Conservation (phyloP, 257 asterid species). For the Ophiorrhiza pumila region DNA sequence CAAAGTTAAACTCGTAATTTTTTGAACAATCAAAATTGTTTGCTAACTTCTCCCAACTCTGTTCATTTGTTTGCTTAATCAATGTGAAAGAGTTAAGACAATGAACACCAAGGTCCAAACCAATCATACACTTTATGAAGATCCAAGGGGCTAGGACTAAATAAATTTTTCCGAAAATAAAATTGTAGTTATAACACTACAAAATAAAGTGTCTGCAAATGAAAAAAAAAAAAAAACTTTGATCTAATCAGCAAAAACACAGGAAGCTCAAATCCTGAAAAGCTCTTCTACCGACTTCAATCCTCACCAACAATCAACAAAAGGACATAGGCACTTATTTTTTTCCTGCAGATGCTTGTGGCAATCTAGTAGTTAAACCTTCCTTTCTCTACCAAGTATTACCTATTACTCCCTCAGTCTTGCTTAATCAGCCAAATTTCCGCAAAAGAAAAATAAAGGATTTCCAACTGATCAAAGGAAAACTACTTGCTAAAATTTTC, state of each 20-base stretch:
- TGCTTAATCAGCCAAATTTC: background rate
- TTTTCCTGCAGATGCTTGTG: background rate
- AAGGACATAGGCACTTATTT: background rate
- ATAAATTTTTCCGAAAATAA: background rate
- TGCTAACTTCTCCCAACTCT: slow-evolving; percentile 1
- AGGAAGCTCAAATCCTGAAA: background rate
- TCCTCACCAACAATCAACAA: background rate
- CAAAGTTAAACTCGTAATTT: background rate
- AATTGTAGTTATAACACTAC: background rate
- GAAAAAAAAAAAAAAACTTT: background rate
- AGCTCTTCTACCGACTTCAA: slow-evolving; percentile 2
- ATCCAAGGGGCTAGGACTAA: background rate
- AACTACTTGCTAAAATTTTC: background rate
- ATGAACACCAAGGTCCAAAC: background rate
- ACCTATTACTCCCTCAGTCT: background rate
- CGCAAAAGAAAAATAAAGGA: too few species aligned
- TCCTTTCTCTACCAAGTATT: background rate
- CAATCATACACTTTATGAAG: background rate
- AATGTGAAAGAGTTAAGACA: slow-evolving; percentile 9
- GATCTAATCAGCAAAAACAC: background rate
- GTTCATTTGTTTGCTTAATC: background rate
- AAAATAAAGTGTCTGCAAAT: background rate
- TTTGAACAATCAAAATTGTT: background rate
- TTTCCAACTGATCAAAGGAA: too few species aligned
- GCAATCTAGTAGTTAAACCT: background rate